These are phyloP conservation scores for Carex kokanica DNA, from an alignment of 176 grass and related monocot species.

Conservation along the genomic window DNA sequence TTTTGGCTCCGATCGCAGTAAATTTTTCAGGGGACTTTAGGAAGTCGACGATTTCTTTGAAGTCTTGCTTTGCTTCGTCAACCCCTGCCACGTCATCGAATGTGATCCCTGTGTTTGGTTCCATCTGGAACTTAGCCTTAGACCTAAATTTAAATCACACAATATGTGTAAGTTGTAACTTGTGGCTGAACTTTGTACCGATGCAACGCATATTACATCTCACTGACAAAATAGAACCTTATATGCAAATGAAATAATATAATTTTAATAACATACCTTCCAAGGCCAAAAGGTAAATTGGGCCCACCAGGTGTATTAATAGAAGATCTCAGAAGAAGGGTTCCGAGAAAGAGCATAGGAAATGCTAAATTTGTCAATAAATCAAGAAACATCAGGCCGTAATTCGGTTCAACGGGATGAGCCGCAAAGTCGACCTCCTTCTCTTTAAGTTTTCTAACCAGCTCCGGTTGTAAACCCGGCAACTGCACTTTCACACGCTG, in stretches of 20 bases:
- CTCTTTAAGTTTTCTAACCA: slow-evolving; percentile 61
- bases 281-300: slow-evolving; percentile 57
- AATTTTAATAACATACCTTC: slow-evolving; percentile 25
- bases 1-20: slow-evolving; percentile 52
- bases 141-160: slow-evolving; percentile 28
- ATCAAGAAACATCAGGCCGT: slow-evolving; percentile 43
- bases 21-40: slow-evolving; percentile 57
- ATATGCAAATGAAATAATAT: not conserved
- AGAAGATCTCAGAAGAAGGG: slow-evolving; percentile 35
- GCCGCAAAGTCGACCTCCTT: slow-evolving; percentile 56
- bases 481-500: slow-evolving; percentile 72
- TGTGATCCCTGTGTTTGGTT: slow-evolving; percentile 78
- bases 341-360: slow-evolving; percentile 56
- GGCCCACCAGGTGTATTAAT: slow-evolving; percentile 39
- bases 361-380: slow-evolving; percentile 46
- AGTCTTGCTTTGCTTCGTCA: slow-evolving; percentile 83
- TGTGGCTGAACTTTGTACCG: not conserved
- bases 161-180: not conserved
- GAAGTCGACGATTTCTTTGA: slow-evolving; percentile 91
- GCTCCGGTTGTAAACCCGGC: slow-evolving; percentile 45
- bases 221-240: not conserved
- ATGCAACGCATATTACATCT: not conserved
- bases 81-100: slow-evolving; percentile 75
- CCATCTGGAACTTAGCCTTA: slow-evolving; percentile 89
- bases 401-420: slow-evolving; percentile 46